A percentile compares a stretch with the other conserved stretches of the same genome.
Conservation (phyloP, 192 early-diverging fungal species). For the Backusella australiensis region DNA sequence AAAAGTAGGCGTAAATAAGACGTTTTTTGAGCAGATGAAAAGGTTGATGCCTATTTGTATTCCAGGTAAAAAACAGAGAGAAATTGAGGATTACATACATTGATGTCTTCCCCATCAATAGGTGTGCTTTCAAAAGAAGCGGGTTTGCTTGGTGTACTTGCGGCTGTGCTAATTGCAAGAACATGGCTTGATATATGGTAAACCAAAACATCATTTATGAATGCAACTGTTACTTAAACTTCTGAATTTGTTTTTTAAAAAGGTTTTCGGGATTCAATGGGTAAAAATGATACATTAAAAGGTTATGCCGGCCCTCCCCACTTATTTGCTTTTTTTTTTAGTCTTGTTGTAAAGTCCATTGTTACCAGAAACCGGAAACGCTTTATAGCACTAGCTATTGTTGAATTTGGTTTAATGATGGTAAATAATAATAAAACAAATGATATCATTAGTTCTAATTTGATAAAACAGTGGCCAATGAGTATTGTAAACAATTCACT, state of each 20-base stretch:
- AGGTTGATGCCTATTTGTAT: slow-evolving; percentile 58
- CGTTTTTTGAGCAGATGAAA: slow-evolving; percentile 56
- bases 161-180: slow-evolving; percentile 52
- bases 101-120: not conserved
- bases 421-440: slow-evolving; percentile 13
- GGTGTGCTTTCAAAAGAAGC: slow-evolving; percentile 53
- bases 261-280: slow-evolving; percentile 51
- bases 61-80: slow-evolving; percentile 34
- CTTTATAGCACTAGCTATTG: slow-evolving; percentile 57
- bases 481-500: slow-evolving; percentile 63
- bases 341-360: slow-evolving; percentile 74
- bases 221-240: not conserved
- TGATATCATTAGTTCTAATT: not conserved
- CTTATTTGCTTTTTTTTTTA: slow-evolving; percentile 21
- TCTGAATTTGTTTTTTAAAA: not conserved
- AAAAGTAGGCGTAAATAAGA: slow-evolving; percentile 50
- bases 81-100: not conserved
- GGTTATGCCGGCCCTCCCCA: not conserved
- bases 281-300: slow-evolving; percentile 13
- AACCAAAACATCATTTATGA: not conserved
- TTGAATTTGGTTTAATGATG: slow-evolving; percentile 72
- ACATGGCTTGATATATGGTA: slow-evolving; percentile 61
- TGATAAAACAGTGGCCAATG: slow-evolving; percentile 51
- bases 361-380: slow-evolving; percentile 56
- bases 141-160: slow-evolving; percentile 40